Base-by-base conservation (phyloP, 2,329 filamentous ascomycete species). In the Monilinia laxa region DNA sequence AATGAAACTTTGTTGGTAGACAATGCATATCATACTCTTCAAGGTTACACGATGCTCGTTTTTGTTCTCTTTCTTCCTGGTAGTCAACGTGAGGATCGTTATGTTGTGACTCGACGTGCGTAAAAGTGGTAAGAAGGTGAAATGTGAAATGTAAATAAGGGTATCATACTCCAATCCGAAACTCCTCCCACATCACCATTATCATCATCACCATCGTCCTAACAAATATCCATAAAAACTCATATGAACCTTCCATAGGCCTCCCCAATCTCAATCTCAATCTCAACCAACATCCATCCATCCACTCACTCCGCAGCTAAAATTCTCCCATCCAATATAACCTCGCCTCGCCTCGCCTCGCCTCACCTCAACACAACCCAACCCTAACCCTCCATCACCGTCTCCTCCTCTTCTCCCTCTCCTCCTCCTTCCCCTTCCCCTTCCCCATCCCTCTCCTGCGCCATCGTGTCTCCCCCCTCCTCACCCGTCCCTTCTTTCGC, bases 401-500 rank as follows among this genome's bases (percentile, higher is more conserved):
- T 40, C 2, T 42, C 40, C 11, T 42, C 38, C 38, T n/a, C 23
- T 40, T 38, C 23, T 62, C 18, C 35, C 12, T 28, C 55, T 31
- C 47, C 53, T 60, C 60, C 65, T 62, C 66, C 51, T 66, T 16
- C 45, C 59, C 18, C 67, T 59, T 7, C n/a, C 65, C 25, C 72
- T 69, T 40, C 67, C 69, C 38, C 62, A 60, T 31, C 60, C 65
- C 12, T n/a, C n/a, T 11, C 49, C 23, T 52, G 16, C 25, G 28
- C 14, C 23, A 20, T 10, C 4, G 31, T n/a, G 9, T 45, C 62
- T 35, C 52, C 62, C 40, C 52, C 55, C 56, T 56, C 67, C 16
- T 31, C 42, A 1, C 16, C 25, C 18, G 42, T 18, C 23, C n/a
- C 7, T 9, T 90, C 85, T 74, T 90, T 91, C 11, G 87, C 91